Percentiles rank a stretch among this genome's conserved stretches.
Conservation (phyloP, 2,329 filamentous ascomycete genomes). For the Cryphonectria carpinicola region DNA sequence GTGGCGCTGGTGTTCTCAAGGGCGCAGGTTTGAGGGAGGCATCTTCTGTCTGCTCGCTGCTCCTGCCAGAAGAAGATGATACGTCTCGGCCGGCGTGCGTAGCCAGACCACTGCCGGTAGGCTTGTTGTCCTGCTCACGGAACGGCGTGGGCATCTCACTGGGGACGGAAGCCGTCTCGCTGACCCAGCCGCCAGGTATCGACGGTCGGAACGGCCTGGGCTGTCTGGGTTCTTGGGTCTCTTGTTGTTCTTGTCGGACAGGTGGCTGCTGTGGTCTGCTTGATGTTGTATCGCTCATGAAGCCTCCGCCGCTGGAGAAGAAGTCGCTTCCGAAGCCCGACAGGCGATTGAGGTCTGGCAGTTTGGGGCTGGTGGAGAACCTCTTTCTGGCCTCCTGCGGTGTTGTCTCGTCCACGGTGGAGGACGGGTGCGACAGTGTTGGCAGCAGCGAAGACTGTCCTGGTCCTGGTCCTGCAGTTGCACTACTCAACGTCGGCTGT, state of each 20-base stretch:
- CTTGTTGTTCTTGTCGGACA: too few relatives aligned
- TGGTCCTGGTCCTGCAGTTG: neutral
- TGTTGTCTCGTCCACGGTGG: slow-evolving; percentile 22
- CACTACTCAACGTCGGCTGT: slow-evolving; percentile 27
- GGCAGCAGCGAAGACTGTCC: slow-evolving; percentile 15
- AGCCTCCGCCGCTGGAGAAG: slow-evolving; percentile 46
- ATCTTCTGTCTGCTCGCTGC: slow-evolving; percentile 23
- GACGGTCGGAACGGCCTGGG: slow-evolving; percentile 32
- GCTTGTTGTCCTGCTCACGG: neutral
- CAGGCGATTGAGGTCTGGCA: slow-evolving; percentile 62
- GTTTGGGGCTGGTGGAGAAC: slow-evolving; percentile 58
- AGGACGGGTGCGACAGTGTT: slow-evolving; percentile 16
- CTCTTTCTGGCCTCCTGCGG: slow-evolving; percentile 34
- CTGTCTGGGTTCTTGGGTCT: slow-evolving; percentile 2
- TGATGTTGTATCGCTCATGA: slow-evolving; percentile 34
- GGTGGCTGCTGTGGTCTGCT: slow-evolving; percentile 9
- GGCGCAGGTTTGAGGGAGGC: slow-evolving; percentile 22
- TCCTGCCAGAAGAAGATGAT: slow-evolving; percentile 15
- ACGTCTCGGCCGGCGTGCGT: slow-evolving; percentile 17
- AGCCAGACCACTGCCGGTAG: neutral
- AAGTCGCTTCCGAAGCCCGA: slow-evolving; percentile 65
- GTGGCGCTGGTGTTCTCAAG: slow-evolving; percentile 22
- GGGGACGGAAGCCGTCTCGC: slow-evolving; percentile 35
- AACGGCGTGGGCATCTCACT: slow-evolving; percentile 28
- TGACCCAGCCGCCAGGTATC: slow-evolving; percentile 40